Evolutionary conservation across 306 rosid species (phyloP).

Genomic region (Herpetospermum pedunculosum): DNA sequence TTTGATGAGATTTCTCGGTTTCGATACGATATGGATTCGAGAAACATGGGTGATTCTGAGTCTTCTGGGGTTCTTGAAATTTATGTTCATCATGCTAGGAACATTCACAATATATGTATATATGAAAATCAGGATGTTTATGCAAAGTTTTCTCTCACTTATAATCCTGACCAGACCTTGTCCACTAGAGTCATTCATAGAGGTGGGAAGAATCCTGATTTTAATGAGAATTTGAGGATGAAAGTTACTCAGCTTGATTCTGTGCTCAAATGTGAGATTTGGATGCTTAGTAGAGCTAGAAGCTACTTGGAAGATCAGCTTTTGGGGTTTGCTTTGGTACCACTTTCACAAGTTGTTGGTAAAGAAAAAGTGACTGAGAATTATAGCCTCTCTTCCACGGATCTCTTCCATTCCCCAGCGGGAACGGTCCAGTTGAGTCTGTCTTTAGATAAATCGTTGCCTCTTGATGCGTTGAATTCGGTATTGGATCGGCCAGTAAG

Average conservation of each 20-base stretch:
- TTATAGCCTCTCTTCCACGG: slow-evolving; percentile 84
- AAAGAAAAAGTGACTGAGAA: slow-evolving; percentile 59
- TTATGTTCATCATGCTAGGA: slow-evolving; percentile 77
- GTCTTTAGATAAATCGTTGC: slow-evolving; percentile 34
- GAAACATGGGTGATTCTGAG: slow-evolving; percentile 20
- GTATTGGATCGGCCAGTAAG: slow-evolving; percentile 23
- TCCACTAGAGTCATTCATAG: slow-evolving; percentile 60
- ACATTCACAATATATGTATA: slow-evolving; percentile 87
- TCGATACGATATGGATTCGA: slow-evolving; percentile 43
- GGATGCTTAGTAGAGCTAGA: slow-evolving; percentile 87
- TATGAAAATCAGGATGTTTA: slow-evolving; percentile 91
- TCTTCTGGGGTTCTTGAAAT: slow-evolving; percentile 66
- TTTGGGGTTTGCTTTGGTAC: slow-evolving; percentile 76
- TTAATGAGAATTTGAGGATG: slow-evolving; percentile 64
- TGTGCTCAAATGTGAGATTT: slow-evolving; percentile 80
- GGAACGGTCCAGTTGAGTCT: slow-evolving; percentile 67
- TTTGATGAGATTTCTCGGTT: slow-evolving; percentile 40
- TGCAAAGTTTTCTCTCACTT: slow-evolving; percentile 83
- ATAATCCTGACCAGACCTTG: slow-evolving; percentile 70
- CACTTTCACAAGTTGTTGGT: slow-evolving; percentile 43
- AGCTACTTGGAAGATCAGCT: slow-evolving; percentile 82
- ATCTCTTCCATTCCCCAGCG: slow-evolving; percentile 93
- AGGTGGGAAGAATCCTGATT: slow-evolving; percentile 76
- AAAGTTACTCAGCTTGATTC: slow-evolving; percentile 61
- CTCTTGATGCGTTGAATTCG: slow-evolving; percentile 19